Base-by-base conservation (phyloP, 257 asterid genomes). In the Paraleonurus japonicus region DNA sequence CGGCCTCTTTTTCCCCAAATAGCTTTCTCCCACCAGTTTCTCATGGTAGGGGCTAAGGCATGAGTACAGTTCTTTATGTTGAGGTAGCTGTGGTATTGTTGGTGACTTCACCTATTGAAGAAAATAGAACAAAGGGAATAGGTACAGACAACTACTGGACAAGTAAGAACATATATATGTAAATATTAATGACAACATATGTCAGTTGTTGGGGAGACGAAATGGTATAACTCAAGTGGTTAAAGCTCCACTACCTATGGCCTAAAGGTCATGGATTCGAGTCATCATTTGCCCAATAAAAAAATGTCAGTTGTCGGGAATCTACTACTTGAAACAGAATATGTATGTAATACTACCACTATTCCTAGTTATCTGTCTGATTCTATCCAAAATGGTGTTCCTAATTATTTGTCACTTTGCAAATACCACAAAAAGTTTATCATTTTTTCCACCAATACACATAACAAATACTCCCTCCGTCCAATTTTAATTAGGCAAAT, bases 11-110 rank as follows among this genome's bases (percentile, higher is more conserved):
- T 83, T 90, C 67, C 94, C 99, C 85, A 92, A 79, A 67, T 77
- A 95, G 83, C 98, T 92, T 77, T 95, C 99, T 78, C 96, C 99
- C 43, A 95, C 99, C 77, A 95, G 83, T 78, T 88, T 90, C 50
- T 85, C 94, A 75, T 95, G 95, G 83, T 80, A 85, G 58, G 96
- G 92, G 78, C 89, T 90, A 51, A 95, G 83, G 61, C 76, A 35
- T 11, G 96, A 81, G 79, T 82, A 88, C 23, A 95, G 81, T 58
- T 95, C 98, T 79, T 77, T 86, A 27, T 95, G 88, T 37, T 83
- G 87, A 66, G 99, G 99, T 71, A 95, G 83, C 69, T 81, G 88
- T 32, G 99, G 98, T 83, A 95, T 57, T 30, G 96, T 69, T 37
- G 90, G 88, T 60, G 98, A 83, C 82, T 88, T 95, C 79, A 90